phyloP scores from a whole-genome alignment of 805 yeast genomes.

The Suhomyces kilbournensis region DNA sequence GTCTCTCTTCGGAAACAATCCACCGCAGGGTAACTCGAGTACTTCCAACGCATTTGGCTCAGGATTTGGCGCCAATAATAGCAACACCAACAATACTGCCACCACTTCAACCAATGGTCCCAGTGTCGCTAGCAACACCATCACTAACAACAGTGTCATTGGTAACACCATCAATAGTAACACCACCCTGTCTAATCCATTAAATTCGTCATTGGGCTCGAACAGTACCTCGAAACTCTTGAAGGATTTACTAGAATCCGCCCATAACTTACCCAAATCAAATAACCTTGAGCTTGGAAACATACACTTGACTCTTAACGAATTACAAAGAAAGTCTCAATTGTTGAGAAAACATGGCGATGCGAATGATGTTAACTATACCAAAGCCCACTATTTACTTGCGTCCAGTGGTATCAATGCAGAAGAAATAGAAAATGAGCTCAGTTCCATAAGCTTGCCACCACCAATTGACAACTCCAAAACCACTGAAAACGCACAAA shows the following conservation, averaged over 20 bases:
- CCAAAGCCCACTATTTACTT: constrained; percentile 81
- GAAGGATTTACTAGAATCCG: constrained; percentile 73
- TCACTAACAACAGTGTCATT: constrained; percentile 3
- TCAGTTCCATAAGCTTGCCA: constrained; percentile 15
- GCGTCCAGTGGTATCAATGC: constrained; percentile 76
- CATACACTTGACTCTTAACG: constrained; percentile 75
- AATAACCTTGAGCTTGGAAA: constrained; percentile 67
- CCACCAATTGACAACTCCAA: constrained; percentile 8
- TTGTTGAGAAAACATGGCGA: constrained; percentile 45
- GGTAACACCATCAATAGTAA: constrained; percentile 5
- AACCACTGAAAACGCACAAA: background rate
- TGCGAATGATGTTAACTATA: constrained; percentile 41
- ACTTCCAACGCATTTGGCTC: constrained; percentile 6
- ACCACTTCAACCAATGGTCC: background rate
- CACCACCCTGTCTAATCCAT: constrained; percentile 4
- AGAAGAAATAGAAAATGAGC: constrained; percentile 15
- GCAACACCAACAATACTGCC: constrained; percentile 2
- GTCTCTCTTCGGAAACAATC: constrained; percentile 9
- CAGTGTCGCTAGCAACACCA: background rate
- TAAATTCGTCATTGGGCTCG: constrained; percentile 1
- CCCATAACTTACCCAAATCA: constrained; percentile 66
- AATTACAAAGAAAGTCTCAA: constrained; percentile 66
- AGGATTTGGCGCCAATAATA: constrained; percentile 2
- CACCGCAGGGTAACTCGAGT: constrained; percentile 1
- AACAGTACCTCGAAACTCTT: constrained; percentile 31